Evolutionary conservation across 2,329 filamentous ascomycete species (phyloP), one percentile per base, ranked within the genome.

Genomic region (Colletotrichum echinochloae): DNA sequence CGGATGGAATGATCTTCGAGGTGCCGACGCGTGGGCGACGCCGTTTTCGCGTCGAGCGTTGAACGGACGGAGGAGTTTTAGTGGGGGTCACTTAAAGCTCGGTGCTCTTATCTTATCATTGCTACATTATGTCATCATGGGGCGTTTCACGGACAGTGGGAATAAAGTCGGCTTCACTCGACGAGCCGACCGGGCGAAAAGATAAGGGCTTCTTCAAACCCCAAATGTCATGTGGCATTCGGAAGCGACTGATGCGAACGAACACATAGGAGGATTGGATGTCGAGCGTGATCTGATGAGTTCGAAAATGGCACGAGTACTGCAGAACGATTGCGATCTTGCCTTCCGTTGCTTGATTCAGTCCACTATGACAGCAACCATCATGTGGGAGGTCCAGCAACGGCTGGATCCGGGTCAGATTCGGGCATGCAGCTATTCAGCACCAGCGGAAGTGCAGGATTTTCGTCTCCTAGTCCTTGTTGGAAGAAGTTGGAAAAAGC

Each of bases 1-100:
- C 39, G 37, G 49, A 30, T 68, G 64, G 51, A 48, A 57, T 62
- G 68, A n/a, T 41, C 55, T 55, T 65, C 39, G n/a, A 39, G 39
- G 46, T 57, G 44, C 68, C 44, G 57, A 71, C 68, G 68, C 68
- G 68, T 68, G 33, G 37, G 60, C n/a, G 49, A 66, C 49, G 35
- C 52, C 46, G 39, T 66, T 67, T 60, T 67, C 68, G 68, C 68
- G 68, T 70, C 57, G 44, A 44, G 60, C 44, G 48, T 49, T 59
- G 59, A 37, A 48, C 33, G 33, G 65, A 26, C 60, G 44, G 20
- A n/a, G 37, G n/a, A 35, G 39, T 11, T 67, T 60, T 66, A 63
- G 59, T 71, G 64, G 64, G 3, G 64, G 59, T 14, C 68, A 68
- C 68, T 71, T 70, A 39, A 67, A 62, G 28, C 18, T 28, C 5